Base-by-base conservation (phyloP, 2,329 filamentous ascomycete genomes). In the Trichoderma oligosporum region DNA sequence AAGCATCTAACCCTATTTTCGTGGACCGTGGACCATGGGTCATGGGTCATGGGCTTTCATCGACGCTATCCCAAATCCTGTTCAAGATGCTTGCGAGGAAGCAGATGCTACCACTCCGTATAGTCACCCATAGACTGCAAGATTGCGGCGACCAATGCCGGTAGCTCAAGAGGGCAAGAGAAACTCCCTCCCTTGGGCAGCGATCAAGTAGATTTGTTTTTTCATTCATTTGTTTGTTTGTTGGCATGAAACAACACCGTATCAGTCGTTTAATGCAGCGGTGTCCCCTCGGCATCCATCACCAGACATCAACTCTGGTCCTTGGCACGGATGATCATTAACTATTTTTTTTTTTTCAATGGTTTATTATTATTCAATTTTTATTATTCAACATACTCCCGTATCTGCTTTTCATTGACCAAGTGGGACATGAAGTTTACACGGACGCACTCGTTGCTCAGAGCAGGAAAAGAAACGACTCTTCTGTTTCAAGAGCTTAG, bases 151-250 rank as follows among this genome's bases (percentile, higher is more conserved):
- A 52, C 31, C 25, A 52, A 52, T 51, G 36, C 55, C 39, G 55
- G 39, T 38, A 36, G 46, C 46, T 51, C 55, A 57, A 49, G 46
- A 33, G 31, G 55, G 55, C 45, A 57, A 41, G 20, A 56, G 44
- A 25, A 24, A 14, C 35, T 29, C 7, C 31, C 9, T 41, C 42
- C 53, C 25, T 56, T 56, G 25, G 33, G 53, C 53, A 48, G 53
- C 53, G 44, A 48, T 48, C 20, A 35, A 52, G 18, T n/a, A 29
- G 33, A n/a, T n/a, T n/a, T 9, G 12, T 38, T 38, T 48, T 16
- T 41, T 52, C 3, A 4, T 16, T 27, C 7, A 16, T 29, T 46
- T 31, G 5, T 31, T 31, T 31, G 5, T 31, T 16, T 16, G 16
- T 20, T 52, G 22, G 38, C 20, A 44, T 18, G 29, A 35, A 35